Evolutionary conservation across 345 rosid genomes (phyloP).

Genomic region (Populus euphratica): DNA sequence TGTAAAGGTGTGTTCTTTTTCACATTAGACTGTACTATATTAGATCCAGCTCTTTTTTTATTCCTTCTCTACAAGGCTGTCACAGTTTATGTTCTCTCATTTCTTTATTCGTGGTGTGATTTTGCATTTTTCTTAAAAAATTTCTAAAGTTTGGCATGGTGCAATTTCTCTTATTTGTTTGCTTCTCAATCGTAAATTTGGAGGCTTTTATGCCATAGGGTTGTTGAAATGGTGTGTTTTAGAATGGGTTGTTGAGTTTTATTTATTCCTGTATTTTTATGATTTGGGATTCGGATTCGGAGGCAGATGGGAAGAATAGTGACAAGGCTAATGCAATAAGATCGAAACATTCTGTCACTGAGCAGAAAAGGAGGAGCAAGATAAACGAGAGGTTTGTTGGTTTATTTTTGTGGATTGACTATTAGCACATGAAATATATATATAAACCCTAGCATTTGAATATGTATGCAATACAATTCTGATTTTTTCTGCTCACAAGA

Average conservation of each 20-base stretch:
- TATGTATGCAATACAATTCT: neutral
- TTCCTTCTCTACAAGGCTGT: conserved; percentile 9
- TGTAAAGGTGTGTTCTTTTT: conserved; percentile 37
- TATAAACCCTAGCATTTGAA: neutral
- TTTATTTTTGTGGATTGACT: neutral
- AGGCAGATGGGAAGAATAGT: conserved; percentile 61
- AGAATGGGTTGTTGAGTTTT: neutral
- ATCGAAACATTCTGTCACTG: conserved; percentile 93
- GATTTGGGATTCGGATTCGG: conserved; percentile 16
- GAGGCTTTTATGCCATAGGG: neutral
- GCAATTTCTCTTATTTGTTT: neutral
- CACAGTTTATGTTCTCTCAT: neutral
- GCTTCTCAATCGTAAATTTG: neutral
- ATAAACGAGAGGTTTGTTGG: conserved; percentile 77
- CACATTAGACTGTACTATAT: neutral
- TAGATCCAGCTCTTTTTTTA: conserved; percentile 34
- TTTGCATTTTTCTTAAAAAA: neutral
- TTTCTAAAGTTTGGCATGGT: neutral
- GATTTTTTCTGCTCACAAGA: neutral
- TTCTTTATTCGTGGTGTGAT: neutral
- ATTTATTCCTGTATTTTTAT: neutral
- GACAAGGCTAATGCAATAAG: conserved; percentile 75
- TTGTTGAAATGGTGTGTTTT: neutral
- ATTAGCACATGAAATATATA: neutral
- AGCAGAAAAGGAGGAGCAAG: conserved; percentile 94